Base-by-base conservation (phyloP, 78 protist species). In the Protostelium mycophagum region DNA sequence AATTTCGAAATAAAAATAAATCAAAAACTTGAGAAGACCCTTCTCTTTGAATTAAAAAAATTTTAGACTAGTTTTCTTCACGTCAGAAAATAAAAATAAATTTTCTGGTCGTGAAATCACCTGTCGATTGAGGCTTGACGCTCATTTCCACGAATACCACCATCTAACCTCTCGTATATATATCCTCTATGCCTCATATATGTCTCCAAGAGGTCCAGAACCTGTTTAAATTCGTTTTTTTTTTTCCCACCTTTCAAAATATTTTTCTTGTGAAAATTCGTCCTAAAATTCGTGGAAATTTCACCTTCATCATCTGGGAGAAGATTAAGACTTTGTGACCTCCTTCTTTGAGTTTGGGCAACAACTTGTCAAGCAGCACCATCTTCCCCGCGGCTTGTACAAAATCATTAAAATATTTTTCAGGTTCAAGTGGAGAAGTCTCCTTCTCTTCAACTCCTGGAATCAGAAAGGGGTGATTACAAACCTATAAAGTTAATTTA, bases 261-360 rank as follows among this genome's bases (percentile, higher is more conserved):
- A 83, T 29, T n/a, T 29, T n/a, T 83, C 37, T 83, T 28, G 29
- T n/a, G 28, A 83, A 83, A 83, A 28, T 28, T 29, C 37, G 29
- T 29, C 28, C 29, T n/a, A 28, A 83, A 29, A n/a, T 29, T 83
- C 29, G n/a, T n/a, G n/a, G n/a, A n/a, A n/a, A n/a, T n/a, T n/a
- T n/a, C 34, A 94, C 91, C 38, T 36, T 90, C 37, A 93, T 90
- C 98, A 99, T 96, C 88, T 98, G 99, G n/a, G 98, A 96, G 91
- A 99, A 99, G 37, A 99, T 89, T 34, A 99, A 91, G 0, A 98
- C 99, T 5, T 94, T 96, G 89, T 98, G 98, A 28, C 95, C 93
- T 1, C 89, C 92, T n/a, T 34, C 90, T 37, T 96, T 86, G 29
- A 99, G 92, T 38, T 93, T 83, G 28, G 97, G 93, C 28, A 99